Conservation (phyloP, 495 filamentous ascomycete species). For the Zalerion maritima region DNA sequence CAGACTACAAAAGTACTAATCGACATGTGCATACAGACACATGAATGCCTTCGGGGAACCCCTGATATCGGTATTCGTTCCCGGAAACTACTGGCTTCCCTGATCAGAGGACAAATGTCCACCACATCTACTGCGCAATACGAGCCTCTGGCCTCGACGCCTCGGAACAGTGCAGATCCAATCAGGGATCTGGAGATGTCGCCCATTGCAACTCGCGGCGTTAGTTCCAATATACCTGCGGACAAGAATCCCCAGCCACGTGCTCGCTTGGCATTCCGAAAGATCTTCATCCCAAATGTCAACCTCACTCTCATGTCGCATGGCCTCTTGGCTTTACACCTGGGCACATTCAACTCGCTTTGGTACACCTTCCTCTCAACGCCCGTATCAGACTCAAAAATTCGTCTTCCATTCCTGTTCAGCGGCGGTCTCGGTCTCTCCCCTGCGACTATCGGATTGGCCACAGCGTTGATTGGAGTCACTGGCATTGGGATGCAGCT, state of each 20-base stretch:
- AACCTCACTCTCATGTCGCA: slow-evolving; percentile 46
- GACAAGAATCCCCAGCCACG: no score
- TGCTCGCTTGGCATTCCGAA: slow-evolving; percentile 48
- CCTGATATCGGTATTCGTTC: slow-evolving; percentile 34
- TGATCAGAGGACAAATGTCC: slow-evolving; percentile 9
- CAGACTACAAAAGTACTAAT: slow-evolving; percentile 1
- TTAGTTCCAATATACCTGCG: no score
- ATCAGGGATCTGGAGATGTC: slow-evolving; percentile 15
- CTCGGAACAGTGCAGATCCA: slow-evolving; percentile 8
- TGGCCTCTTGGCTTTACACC: slow-evolving; percentile 58
- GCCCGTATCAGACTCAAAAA: slow-evolving; percentile 44
- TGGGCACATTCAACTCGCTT: slow-evolving; percentile 71
- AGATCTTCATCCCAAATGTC: slow-evolving; percentile 71
- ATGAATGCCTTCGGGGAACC: slow-evolving; percentile 29
- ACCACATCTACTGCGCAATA: slow-evolving; percentile 4
- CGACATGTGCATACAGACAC: slow-evolving; percentile 30
- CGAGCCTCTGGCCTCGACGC: slow-evolving; percentile 9
- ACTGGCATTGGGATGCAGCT: slow-evolving; percentile 69
- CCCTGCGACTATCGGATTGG: slow-evolving; percentile 58
- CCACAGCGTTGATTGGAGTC: slow-evolving; percentile 61
- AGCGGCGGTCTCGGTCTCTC: slow-evolving; percentile 69
- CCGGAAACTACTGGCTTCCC: slow-evolving; percentile 10
- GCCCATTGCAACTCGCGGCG: slow-evolving; percentile 20
- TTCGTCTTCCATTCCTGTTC: slow-evolving; percentile 56
- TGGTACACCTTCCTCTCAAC: slow-evolving; percentile 80